These are phyloP conservation scores for Cladophialophora immunda DNA, from an alignment of 2,329 filamentous ascomycete species.

Conservation along the genomic window DNA sequence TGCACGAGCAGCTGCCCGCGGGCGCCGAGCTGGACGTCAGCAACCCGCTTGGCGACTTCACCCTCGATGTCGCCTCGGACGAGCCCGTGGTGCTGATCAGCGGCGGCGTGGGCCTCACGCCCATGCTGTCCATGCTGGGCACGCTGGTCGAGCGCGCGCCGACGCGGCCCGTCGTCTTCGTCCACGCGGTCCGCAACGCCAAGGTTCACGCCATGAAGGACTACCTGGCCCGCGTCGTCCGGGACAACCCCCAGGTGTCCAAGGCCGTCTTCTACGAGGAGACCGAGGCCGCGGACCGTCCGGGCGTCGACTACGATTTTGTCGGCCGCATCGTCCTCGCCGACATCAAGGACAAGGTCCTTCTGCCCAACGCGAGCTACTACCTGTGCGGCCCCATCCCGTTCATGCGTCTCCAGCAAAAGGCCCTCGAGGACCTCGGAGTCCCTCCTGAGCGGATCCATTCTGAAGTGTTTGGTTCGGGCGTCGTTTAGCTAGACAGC, in stretches of 20 bases:
- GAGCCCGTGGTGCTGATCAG: constrained; percentile 68
- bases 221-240: constrained; percentile 31
- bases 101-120: constrained; percentile 68
- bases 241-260: constrained; percentile 32
- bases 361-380: constrained; percentile 69
- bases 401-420: constrained; percentile 67
- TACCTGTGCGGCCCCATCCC: constrained; percentile 74
- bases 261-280: constrained; percentile 29
- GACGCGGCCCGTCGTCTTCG: constrained; percentile 36
- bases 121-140: constrained; percentile 69
- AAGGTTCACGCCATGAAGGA: constrained; percentile 40
- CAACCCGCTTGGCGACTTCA: constrained; percentile 72
- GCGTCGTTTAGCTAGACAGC: background rate
- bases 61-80: constrained; percentile 52
- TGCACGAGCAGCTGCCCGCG: constrained; percentile 68
- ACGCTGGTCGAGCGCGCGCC: constrained; percentile 42
- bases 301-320: constrained; percentile 67
- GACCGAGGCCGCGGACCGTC: constrained; percentile 51
- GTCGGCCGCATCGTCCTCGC: constrained; percentile 67
- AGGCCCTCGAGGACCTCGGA: constrained; percentile 39
- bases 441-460: constrained; percentile 41
- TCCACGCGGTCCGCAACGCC: constrained; percentile 38
- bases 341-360: constrained; percentile 60
- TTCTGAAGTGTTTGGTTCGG: constrained; percentile 43
- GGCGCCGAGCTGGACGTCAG: constrained; percentile 72